Percentiles rank a stretch among this genome's conserved stretches.
These are phyloP conservation scores for Neurospora sp. DNA, from an alignment of 495 filamentous ascomycete genomes.

Conservation along the genomic window DNA sequence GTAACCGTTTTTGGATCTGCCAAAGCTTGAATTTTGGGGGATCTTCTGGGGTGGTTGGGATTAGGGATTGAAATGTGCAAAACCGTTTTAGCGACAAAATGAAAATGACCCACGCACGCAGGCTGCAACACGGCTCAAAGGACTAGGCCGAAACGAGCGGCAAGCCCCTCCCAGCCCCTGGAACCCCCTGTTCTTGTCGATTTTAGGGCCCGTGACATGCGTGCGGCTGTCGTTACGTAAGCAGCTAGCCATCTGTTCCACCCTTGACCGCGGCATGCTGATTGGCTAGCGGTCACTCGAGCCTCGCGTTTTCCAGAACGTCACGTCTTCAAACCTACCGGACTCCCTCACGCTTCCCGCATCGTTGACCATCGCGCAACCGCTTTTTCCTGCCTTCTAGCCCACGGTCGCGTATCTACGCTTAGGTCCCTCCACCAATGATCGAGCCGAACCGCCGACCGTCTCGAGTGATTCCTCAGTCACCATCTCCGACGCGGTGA, in stretches of 20 bases:
- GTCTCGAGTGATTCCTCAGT: conserved; percentile 15
- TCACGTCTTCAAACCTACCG: conserved; percentile 20
- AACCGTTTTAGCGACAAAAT: not conserved
- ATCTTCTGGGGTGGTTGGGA: not conserved
- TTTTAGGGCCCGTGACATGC: not conserved
- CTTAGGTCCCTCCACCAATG: conserved; percentile 12
- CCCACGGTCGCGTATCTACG: conserved; percentile 12
- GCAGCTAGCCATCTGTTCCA: conserved; percentile 1
- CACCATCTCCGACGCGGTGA: conserved; percentile 8
- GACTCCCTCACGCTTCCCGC: conserved; percentile 12
- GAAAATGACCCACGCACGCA: not conserved
- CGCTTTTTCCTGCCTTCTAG: conserved; percentile 5
- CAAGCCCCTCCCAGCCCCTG: not conserved
- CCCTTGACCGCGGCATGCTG: not conserved
- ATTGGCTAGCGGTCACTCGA: conserved; percentile 4
- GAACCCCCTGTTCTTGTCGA: not conserved
- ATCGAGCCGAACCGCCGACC: conserved; percentile 3
- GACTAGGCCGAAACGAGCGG: not conserved
- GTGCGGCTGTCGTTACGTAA: conserved; percentile 12
- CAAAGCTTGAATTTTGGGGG: not conserved
- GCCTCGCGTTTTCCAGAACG: conserved; percentile 25
- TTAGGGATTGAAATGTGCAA: not conserved
- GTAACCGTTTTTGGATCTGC: not conserved
- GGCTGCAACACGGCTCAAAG: not conserved
- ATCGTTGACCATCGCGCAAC: conserved; percentile 14